phyloP scores from a whole-genome alignment of 805 yeast genomes.

The Spathaspora sp. region DNA sequence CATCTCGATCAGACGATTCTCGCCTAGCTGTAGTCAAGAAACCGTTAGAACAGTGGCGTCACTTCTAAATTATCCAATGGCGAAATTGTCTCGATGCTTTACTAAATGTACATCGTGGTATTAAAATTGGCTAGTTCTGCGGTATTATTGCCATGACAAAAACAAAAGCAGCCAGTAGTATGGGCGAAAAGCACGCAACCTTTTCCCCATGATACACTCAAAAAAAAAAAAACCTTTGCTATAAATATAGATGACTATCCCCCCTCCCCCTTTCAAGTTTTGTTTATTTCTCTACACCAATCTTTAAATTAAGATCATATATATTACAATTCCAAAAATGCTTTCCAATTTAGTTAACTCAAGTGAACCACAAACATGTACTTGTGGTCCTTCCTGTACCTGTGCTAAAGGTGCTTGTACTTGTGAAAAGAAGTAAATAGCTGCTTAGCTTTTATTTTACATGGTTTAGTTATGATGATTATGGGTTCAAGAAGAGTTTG shows the following conservation, averaged over 20 bases:
- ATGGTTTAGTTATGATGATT: background rate
- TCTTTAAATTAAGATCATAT: too few species aligned
- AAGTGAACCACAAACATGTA: slow-evolving; percentile 13
- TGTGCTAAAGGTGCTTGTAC: slow-evolving; percentile 13
- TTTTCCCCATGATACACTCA: background rate
- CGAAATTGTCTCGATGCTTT: too few species aligned
- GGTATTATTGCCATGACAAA: background rate
- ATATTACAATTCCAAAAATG: background rate
- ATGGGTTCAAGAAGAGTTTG: too few species aligned
- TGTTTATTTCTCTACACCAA: background rate
- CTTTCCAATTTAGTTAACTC: slow-evolving; percentile 3
- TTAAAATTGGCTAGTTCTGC: background rate
- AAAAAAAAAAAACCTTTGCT: too few species aligned
- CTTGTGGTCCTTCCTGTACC: slow-evolving; percentile 20
- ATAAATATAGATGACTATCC: background rate
- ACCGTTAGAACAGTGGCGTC: too few species aligned
- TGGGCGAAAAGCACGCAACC: background rate
- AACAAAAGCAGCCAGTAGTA: background rate
- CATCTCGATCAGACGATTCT: too few species aligned
- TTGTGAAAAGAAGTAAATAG: slow-evolving; percentile 10
- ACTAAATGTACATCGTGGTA: too few species aligned
- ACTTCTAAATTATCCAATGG: too few species aligned
- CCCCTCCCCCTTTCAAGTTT: background rate
- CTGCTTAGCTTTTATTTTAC: background rate
- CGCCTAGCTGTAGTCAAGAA: too few species aligned